phyloP scores from a whole-genome alignment of 148 eudicot genomes.

The Amaranthus cruentus region DNA sequence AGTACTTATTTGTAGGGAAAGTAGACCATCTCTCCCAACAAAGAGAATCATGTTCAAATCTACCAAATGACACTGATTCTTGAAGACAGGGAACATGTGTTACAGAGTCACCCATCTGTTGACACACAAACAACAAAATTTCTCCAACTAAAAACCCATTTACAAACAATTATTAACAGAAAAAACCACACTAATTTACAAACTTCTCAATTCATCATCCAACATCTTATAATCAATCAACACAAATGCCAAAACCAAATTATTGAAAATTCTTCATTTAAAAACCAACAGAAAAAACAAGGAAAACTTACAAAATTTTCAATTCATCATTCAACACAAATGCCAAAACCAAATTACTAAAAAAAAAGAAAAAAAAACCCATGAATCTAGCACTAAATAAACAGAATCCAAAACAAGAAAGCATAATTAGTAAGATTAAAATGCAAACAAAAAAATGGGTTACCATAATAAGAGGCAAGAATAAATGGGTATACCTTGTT shows the following conservation, averaged over 20 bases:
- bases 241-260: constrained; percentile 12
- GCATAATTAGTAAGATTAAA: background rate
- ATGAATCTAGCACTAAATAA: background rate
- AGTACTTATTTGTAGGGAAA: constrained; percentile 83
- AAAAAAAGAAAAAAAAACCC: background rate
- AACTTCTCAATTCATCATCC: constrained; percentile 13
- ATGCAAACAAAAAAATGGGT: constrained; percentile 22
- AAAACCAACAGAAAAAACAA: constrained; percentile 12
- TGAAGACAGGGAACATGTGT: constrained; percentile 33
- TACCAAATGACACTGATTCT: constrained; percentile 88
- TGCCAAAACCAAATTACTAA: constrained; percentile 4
- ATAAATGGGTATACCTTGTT: constrained; percentile 49
- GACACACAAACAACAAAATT: constrained; percentile 25
- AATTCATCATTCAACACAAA: constrained; percentile 22
- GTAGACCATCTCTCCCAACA: constrained; percentile 98
- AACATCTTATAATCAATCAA: constrained; percentile 18
- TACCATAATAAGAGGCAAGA: constrained; percentile 23
- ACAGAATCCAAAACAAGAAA: constrained; percentile 10
- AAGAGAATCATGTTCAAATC: constrained; percentile 79
- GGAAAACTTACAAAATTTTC: background rate
- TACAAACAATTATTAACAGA: background rate
- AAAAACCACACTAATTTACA: constrained; percentile 1
- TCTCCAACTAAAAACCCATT: constrained; percentile 18
- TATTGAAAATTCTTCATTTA: constrained; percentile 3
- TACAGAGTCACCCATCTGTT: constrained; percentile 72